Evolutionary conservation across 139 green algal species (phyloP), one percentile per base, ranked within the genome.

Genomic region (Auxenochlorella pyrenoidosa): DNA sequence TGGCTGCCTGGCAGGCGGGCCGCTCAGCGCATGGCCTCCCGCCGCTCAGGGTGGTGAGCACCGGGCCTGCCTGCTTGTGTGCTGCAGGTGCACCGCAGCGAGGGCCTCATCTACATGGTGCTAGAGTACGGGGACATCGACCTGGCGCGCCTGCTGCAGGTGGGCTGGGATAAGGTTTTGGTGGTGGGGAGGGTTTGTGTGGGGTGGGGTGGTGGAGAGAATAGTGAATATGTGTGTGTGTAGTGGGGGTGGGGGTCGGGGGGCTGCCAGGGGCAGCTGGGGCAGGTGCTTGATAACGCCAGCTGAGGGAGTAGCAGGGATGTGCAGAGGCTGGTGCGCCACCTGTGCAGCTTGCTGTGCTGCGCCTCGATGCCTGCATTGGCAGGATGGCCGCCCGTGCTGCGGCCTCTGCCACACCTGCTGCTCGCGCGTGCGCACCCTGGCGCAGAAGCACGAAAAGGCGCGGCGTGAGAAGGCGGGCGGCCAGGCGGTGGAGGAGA

Each of bases 51-150:
- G 47, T 10, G 47, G 47, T 6, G 6, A 18, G 47, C 47, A 18
- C 47, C 47, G 8, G 47, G 47, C 47, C 47, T 10, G 47, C 6
- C 54, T 24, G 15, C 54, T 13, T 24, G 54, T 28, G 10, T 34
- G 47, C 79, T 30, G 47, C 78, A 89, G 86, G 83, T 92, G 75
- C 66, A 89, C 84, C 70, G 68, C 38, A 65, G 34, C 36, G 83
- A 93, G 78, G 83, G 77, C 30, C 59, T 92, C 4, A 98, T 99
- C 78, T 98, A 97, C 90, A 95, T 99, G 94, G 95, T 99, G 72
- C 93, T 99, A 63, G 97, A 99, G 94, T 99, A 96, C 83, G 97
- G 97, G 0, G 97, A 99, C 91, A 99, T 99, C 58, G 97, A 99
- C 89, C 93, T 99, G 47, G 96, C 96, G 2, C 92, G 93, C 26